Base-by-base conservation (phyloP, 305 asterid genomes). In the Fraxinus dipetala region DNA sequence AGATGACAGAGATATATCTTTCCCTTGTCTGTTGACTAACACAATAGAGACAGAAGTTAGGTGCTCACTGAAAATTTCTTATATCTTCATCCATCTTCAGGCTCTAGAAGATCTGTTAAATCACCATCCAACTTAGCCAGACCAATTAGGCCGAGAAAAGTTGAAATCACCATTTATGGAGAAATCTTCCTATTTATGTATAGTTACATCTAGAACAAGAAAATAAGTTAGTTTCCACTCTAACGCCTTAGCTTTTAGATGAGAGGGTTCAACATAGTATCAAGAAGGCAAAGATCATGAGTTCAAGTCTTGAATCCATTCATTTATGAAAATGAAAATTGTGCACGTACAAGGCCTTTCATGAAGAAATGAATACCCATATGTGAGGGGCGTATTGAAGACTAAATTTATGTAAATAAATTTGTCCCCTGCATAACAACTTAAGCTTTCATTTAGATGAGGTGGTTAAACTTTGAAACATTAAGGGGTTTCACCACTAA, bases 11-110 rank as follows among this genome's bases (percentile, higher is more conserved):
- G 8, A 67, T 67, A 28, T 36, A 67, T 67, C 74, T 26, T 67
- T 67, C 74, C 74, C 34, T 28, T 26, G 36, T 67, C 34, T 36
- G 14, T 59, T 30, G 34, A 67, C 38, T 63, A 63, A 11, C 74
- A 13, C 20, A 63, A 63, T 24, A 63, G 72, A 63, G 30, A 63
- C 72, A 63, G 20, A 67, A 67, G 36, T 67, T 28, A 67, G 20
- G 36, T 67, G 36, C 36, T 67, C 74, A 26, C 7, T 26, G 32
- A 28, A 67, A 10, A 67, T 28, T 28, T 28, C 36, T 26, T 11
- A 67, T 67, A 67, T 67, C 74, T 67, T 67, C 74, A 67, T 67
- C 74, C 74, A 67, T 67, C 74, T 67, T 26, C 26, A 67, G 74
- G 74, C 34, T 67, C 74, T 26, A 67, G 74, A 18, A 1, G 74